Evolutionary conservation across 345 rosid genomes (phyloP), one percentile per base, ranked within the genome.

Genomic region (Geranium rotundifolium): DNA sequence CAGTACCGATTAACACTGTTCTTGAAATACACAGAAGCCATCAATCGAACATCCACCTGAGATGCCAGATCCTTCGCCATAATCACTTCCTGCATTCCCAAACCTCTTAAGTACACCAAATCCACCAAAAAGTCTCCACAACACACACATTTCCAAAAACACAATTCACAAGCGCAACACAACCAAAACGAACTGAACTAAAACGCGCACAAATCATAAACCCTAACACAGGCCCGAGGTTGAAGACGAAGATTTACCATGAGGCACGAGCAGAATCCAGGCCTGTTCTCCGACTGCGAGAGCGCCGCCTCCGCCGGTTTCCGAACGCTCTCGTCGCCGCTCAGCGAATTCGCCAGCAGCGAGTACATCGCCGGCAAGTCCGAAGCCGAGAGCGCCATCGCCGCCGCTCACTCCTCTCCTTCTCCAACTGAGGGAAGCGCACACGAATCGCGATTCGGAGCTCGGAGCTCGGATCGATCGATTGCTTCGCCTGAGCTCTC

Each of bases 261-360:
- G 19, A 93, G 85, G 74, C 97, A 93, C 19, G 90, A 90, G 75
- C 97, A 93, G 75, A 88, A 93, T 27, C 99, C 97, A 65, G 97
- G 89, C 61, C 96, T 73, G 37, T 83, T 82, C 80, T 93, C 99
- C 58, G 78, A 90, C 81, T 88, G 87, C 59, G 90, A 73, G 10
- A 93, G 84, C 77, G 97, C 91, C 63, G 77, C 75, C 84, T 93
- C 99, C 19, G 99, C 96, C 63, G 96, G 95, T 63, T 82, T 82
- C 19, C 96, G 89, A 50, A 86, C 73, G 71, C 73, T 65, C 80
- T 81, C 90, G 62, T 90, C 96, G 58, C 83, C 81, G 78, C 97
- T 88, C 96, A 93, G 83, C 65, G 99, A 90, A 75, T 93, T 88
- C 17, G 87, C 68, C 6, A 93, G 84, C 72, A 88, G 61, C 57